These are phyloP conservation scores for Talaromyces marneffei DNA, from an alignment of 2,329 filamentous ascomycete species.

Conservation along the genomic window DNA sequence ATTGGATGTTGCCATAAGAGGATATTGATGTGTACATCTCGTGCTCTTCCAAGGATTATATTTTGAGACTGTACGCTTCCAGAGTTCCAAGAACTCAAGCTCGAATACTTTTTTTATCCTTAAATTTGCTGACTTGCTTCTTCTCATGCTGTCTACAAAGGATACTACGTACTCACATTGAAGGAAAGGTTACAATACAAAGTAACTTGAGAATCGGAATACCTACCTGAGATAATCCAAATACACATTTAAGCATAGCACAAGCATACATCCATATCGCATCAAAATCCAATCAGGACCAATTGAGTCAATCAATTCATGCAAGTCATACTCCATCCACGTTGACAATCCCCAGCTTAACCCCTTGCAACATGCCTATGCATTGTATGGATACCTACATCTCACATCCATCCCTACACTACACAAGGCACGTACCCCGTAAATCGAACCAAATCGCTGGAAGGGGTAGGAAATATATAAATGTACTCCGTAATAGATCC, in stretches of 20 bases:
- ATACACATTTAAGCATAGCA: not conserved
- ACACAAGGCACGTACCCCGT: not conserved
- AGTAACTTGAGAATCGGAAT: not conserved
- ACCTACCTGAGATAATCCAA: not conserved
- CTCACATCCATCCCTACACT: not conserved
- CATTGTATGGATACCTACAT: not conserved
- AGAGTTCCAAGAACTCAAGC: too few relatives aligned
- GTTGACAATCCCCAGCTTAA: not conserved
- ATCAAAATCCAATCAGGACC: not conserved
- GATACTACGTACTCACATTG: not conserved
- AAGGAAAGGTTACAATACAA: not conserved
- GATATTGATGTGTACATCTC: too few relatives aligned
- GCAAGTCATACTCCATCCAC: not conserved
- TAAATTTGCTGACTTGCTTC: not conserved
- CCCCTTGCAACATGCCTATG: not conserved
- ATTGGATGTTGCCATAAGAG: not conserved
- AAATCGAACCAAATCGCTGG: not conserved
- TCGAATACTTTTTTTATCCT: not conserved
- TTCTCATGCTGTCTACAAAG: not conserved
- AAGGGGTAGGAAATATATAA: not conserved
- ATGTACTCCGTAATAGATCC: not conserved
- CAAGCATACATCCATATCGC: not conserved
- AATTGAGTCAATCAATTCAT: not conserved
- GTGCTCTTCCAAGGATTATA: too few relatives aligned
- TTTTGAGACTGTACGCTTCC: too few relatives aligned